Percentiles rank a stretch among this genome's conserved stretches.
Evolutionary conservation across 2,329 filamentous ascomycete species (phyloP).

Genomic region (Penicillium sp.): DNA sequence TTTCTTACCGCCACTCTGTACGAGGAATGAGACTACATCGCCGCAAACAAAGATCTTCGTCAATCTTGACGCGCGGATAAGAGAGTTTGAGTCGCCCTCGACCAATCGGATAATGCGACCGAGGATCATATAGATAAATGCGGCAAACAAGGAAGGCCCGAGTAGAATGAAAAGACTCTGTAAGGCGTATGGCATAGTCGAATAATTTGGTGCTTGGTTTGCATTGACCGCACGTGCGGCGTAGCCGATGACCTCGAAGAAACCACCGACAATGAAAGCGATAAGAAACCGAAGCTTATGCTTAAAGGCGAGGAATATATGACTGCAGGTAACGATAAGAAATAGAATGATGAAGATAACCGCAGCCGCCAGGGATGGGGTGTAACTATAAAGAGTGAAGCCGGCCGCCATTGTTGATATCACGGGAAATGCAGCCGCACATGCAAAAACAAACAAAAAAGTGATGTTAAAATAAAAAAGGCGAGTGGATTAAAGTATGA

Average conservation of each 20-base stretch:
- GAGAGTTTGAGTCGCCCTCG: slow-evolving; percentile 36
- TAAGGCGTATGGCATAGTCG: slow-evolving; percentile 15
- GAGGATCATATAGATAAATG: slow-evolving; percentile 39
- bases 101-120: slow-evolving; percentile 38
- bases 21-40: slow-evolving; percentile 32
- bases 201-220: slow-evolving; percentile 9
- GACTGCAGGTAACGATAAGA: neutral
- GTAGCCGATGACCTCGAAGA: slow-evolving; percentile 7
- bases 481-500: neutral
- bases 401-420: neutral
- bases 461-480: neutral
- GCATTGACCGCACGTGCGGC: slow-evolving; percentile 6
- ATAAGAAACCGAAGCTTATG: slow-evolving; percentile 1
- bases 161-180: slow-evolving; percentile 35
- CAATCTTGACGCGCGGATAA: slow-evolving; percentile 31
- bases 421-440: neutral
- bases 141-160: slow-evolving; percentile 41
- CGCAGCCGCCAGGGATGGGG: slow-evolving; percentile 6
- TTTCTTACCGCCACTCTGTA: slow-evolving; percentile 25
- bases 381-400: slow-evolving; percentile 7
- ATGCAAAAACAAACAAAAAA: neutral
- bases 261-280: slow-evolving; percentile 7
- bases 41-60: slow-evolving; percentile 38
- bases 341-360: slow-evolving; percentile 2
- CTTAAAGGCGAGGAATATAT: slow-evolving; percentile 1